Evolutionary conservation across 257 asterid species (phyloP).

Genomic region (Oldenlandia corymbosa): DNA sequence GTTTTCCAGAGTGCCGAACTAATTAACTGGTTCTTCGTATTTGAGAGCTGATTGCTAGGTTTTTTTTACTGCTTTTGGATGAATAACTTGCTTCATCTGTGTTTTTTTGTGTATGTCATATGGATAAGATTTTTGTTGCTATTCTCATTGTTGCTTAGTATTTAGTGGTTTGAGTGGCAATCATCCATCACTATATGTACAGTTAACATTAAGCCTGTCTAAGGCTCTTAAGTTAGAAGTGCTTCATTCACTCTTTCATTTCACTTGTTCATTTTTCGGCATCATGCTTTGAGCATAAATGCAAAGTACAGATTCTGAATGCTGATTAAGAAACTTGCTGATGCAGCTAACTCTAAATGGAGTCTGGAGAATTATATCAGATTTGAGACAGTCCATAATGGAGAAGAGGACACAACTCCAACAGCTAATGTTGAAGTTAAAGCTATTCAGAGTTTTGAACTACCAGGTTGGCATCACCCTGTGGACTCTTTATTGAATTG

Average conservation of each 20-base stretch:
- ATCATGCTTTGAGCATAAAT: not conserved
- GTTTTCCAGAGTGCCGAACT: not conserved
- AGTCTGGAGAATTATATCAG: slow-evolving; percentile 46
- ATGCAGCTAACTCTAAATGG: slow-evolving; percentile 63
- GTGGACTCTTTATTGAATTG: not conserved
- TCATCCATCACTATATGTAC: not conserved
- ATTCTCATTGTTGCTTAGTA: not conserved
- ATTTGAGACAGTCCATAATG: slow-evolving; percentile 46
- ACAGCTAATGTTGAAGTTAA: slow-evolving; percentile 57
- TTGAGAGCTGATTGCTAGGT: not conserved
- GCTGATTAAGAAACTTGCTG: slow-evolving; percentile 14
- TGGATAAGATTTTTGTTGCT: not conserved
- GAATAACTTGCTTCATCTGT: not conserved
- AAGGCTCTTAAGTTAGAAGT: not conserved
- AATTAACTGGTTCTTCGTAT: not conserved
- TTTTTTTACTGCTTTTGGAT: not conserved
- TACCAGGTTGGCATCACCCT: slow-evolving; percentile 45
- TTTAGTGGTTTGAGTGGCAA: not conserved
- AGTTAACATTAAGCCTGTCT: not conserved
- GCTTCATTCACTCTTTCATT: not conserved
- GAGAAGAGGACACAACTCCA: slow-evolving; percentile 58
- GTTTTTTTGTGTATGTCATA: not conserved
- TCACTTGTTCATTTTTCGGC: not conserved
- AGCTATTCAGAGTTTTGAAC: slow-evolving; percentile 53
- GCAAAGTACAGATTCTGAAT: not conserved